A percentile compares a stretch with the other conserved stretches of the same genome.
These are phyloP conservation scores for Acorus gramineus DNA, from an alignment of 106 monocot genomes.

Conservation along the genomic window DNA sequence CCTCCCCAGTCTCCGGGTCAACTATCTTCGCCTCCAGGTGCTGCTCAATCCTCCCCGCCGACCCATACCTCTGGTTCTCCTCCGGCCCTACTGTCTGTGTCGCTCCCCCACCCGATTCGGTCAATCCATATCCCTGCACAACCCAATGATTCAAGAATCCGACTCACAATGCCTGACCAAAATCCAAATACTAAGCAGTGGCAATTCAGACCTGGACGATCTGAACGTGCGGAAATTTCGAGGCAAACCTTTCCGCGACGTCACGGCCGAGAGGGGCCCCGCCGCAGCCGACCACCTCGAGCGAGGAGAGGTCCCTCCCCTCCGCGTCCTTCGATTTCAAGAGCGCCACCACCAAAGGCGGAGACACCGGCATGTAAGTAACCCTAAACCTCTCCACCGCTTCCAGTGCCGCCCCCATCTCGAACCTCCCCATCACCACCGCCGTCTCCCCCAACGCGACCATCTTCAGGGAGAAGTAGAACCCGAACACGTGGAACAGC, in stretches of 20 bases:
- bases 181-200: neutral
- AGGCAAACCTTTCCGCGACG: slow-evolving; percentile 7
- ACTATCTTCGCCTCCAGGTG: slow-evolving; percentile 23
- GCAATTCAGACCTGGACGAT: neutral
- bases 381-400: neutral
- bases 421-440: slow-evolving; percentile 4
- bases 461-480: too few relatives aligned
- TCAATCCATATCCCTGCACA: slow-evolving; percentile 31
- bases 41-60: slow-evolving; percentile 17
- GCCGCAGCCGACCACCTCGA: slow-evolving; percentile 11
- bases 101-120: slow-evolving; percentile 16
- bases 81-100: neutral
- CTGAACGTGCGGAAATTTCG: slow-evolving; percentile 8
- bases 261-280: slow-evolving; percentile 12
- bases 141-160: neutral
- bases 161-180: neutral
- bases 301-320: neutral
- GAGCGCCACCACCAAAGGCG: slow-evolving; percentile 15
- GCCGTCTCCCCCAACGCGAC: neutral
- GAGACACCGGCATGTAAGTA: neutral
- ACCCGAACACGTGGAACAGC: slow-evolving; percentile 37
- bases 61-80: slow-evolving; percentile 4
- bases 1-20: slow-evolving; percentile 10
- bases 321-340: neutral
- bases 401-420: neutral